Evolutionary conservation across 352 stramenopile genomes (phyloP).

Genomic region (Albugo candida): DNA sequence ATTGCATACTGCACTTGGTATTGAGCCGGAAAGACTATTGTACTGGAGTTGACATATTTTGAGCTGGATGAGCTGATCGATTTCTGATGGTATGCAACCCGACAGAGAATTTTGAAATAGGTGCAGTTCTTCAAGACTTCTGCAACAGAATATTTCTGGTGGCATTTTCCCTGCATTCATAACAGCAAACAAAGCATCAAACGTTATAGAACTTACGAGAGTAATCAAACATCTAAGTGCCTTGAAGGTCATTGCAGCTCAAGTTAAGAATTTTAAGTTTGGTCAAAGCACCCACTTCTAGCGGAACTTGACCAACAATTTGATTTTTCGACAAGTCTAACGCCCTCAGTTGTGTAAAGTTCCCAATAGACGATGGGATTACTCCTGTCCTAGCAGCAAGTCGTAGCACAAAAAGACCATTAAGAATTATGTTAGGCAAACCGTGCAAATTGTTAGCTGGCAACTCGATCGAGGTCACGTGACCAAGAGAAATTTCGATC

Average conservation of each 20-base stretch:
- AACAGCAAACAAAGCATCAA: not conserved
- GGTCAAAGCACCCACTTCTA: constrained; percentile 25
- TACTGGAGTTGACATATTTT: constrained; percentile 64
- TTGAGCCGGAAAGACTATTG: constrained; percentile 44
- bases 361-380: constrained; percentile 20
- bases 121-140: constrained; percentile 49
- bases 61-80: constrained; percentile 36
- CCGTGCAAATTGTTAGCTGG: constrained; percentile 41
- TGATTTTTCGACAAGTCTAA: constrained; percentile 72
- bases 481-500: constrained; percentile 42
- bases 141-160: constrained; percentile 22
- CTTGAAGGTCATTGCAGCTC: constrained; percentile 63
- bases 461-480: constrained; percentile 56
- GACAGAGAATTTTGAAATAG: constrained; percentile 61
- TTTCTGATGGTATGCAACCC: constrained; percentile 26
- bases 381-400: constrained; percentile 6
- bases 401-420: not conserved
- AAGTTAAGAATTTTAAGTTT: constrained; percentile 41
- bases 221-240: constrained; percentile 5
- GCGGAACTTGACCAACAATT: constrained; percentile 27
- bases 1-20: constrained; percentile 30
- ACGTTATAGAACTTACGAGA: not conserved
- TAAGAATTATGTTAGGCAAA: not conserved
- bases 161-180: constrained; percentile 20
- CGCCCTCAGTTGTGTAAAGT: constrained; percentile 41